Percentiles rank a stretch among this genome's conserved stretches.
phyloP scores from a whole-genome alignment of 371 early-diverging fungal species.

The Conidiobolus incongruus region DNA sequence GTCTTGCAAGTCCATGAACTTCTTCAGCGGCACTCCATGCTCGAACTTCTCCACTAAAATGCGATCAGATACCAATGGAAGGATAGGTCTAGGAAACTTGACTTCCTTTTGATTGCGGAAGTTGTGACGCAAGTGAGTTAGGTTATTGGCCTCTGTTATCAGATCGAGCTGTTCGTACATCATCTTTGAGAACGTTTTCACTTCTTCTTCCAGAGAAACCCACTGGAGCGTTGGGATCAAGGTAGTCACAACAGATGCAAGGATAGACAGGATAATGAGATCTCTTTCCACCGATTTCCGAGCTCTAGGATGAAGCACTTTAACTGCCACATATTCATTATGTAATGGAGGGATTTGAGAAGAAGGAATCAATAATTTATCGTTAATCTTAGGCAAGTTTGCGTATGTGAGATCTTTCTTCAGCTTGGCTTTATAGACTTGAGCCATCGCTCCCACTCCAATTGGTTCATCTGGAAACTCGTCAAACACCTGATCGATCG shows the following conservation, averaged over 20 bases:
- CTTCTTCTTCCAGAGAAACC: conserved; percentile 74
- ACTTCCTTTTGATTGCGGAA: conserved; percentile 28
- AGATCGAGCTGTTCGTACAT: conserved; percentile 82
- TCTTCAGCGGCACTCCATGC: conserved; percentile 46
- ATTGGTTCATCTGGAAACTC: conserved; percentile 47
- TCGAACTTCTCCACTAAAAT: conserved; percentile 69
- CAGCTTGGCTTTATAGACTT: conserved; percentile 14
- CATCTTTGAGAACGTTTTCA: conserved; percentile 69
- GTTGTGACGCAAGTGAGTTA: conserved; percentile 38
- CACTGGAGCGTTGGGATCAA: conserved; percentile 52
- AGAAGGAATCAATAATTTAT: not conserved
- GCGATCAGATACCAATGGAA: conserved; percentile 27
- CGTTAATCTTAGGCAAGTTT: not conserved
- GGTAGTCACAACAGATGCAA: conserved; percentile 30
- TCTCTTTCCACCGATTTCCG: conserved; percentile 43
- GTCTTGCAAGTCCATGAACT: conserved; percentile 31
- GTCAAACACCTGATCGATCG: conserved; percentile 51
- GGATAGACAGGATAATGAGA: conserved; percentile 46
- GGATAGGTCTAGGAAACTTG: conserved; percentile 46
- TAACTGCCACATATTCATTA: conserved; percentile 65
- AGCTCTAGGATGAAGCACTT: conserved; percentile 79
- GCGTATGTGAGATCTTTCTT: conserved; percentile 1
- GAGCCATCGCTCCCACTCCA: conserved; percentile 91
- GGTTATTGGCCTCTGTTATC: conserved; percentile 53
- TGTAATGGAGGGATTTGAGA: conserved; percentile 5